phyloP scores from a whole-genome alignment of 2,329 filamentous ascomycete species.

The Epichloe gansuensis region DNA sequence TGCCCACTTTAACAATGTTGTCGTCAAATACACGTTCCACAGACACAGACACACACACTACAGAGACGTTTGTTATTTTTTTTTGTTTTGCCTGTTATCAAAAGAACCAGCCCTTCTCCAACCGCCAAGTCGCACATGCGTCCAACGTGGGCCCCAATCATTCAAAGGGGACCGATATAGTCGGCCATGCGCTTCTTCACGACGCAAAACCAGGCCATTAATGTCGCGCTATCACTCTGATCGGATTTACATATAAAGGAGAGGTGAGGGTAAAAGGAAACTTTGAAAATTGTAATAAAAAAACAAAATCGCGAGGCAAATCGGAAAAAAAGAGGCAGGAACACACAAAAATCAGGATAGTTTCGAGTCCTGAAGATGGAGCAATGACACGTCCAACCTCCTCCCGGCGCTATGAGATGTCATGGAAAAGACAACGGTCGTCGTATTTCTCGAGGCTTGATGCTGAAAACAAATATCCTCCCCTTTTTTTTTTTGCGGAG shows the following conservation, averaged over 20 bases:
- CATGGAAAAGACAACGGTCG: neutral
- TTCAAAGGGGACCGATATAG: neutral
- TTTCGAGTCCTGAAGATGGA: neutral
- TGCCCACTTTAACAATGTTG: constrained; percentile 1
- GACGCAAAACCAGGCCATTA: neutral
- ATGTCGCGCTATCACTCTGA: constrained; percentile 7
- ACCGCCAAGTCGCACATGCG: neutral
- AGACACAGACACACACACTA: no score
- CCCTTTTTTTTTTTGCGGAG: neutral
- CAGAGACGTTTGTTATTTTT: neutral
- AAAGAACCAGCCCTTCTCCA: neutral
- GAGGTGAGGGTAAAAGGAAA: neutral
- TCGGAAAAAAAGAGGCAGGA: constrained; percentile 2
- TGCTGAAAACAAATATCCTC: neutral
- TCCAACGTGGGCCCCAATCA: neutral
- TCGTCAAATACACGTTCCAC: neutral
- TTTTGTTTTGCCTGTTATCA: neutral
- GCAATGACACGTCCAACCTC: constrained; percentile 1
- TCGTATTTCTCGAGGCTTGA: neutral
- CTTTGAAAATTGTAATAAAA: neutral
- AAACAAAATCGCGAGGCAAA: neutral
- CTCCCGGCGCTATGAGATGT: neutral
- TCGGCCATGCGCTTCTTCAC: neutral
- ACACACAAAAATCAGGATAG: neutral
- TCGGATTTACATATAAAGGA: constrained; percentile 2